phyloP scores from a whole-genome alignment of 805 yeast genomes.

The Deakozyma indianensis region DNA sequence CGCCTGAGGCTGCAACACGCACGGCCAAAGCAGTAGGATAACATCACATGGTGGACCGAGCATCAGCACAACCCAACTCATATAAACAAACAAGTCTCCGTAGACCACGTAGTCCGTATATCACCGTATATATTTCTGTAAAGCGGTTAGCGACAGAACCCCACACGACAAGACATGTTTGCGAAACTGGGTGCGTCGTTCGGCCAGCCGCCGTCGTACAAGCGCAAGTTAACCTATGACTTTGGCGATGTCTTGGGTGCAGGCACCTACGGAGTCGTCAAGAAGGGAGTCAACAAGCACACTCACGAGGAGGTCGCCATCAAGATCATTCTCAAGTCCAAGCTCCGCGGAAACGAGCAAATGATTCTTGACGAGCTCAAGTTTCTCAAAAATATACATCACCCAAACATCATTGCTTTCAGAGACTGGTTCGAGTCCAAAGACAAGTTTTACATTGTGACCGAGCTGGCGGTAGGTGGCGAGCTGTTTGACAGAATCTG shows the following conservation, averaged over 20 bases:
- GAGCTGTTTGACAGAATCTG: conserved; percentile 84
- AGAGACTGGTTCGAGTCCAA: conserved; percentile 87
- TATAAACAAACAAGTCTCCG: too few relatives aligned
- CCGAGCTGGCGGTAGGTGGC: conserved; percentile 93
- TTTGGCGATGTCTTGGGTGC: conserved; percentile 85
- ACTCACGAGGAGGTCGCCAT: conserved; percentile 70
- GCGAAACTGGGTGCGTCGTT: too few relatives aligned
- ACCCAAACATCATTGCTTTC: conserved; percentile 81
- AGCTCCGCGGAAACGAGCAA: conserved; percentile 63
- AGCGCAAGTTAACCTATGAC: conserved; percentile 52
- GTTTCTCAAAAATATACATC: conserved; percentile 51
- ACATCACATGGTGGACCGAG: too few relatives aligned
- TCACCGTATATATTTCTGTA: too few relatives aligned
- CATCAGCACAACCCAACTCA: too few relatives aligned
- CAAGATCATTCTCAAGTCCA: conserved; percentile 76
- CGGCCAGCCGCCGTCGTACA: conserved; percentile 61
- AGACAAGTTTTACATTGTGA: conserved; percentile 85
- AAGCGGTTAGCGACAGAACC: too few relatives aligned
- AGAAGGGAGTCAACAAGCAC: conserved; percentile 45
- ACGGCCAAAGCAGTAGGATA: too few relatives aligned
- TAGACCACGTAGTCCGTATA: too few relatives aligned
- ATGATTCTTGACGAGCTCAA: conserved; percentile 68
- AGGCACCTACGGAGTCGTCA: conserved; percentile 87
- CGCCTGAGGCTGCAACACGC: too few relatives aligned
- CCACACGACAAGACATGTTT: too few relatives aligned